phyloP scores from a whole-genome alignment of 1,139 yeast genomes.

The Entelexis sorbosivorans region DNA sequence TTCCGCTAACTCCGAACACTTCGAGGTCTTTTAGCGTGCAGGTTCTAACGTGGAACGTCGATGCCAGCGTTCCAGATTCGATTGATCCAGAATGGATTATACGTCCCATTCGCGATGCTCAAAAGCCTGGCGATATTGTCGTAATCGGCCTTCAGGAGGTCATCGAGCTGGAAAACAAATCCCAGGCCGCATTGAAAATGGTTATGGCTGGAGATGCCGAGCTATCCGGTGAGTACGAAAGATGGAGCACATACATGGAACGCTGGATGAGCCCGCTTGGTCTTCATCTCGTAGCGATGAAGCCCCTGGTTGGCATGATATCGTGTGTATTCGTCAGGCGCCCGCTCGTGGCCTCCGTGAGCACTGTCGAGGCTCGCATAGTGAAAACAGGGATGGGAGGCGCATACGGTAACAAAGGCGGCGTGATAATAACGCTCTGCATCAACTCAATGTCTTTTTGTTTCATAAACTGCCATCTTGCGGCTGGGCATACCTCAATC shows the following conservation, averaged over 20 bases:
- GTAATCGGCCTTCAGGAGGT: conserved; percentile 89
- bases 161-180: conserved; percentile 79
- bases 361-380: conserved; percentile 57
- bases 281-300: conserved; percentile 64
- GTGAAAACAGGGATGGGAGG: conserved; percentile 95
- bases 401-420: conserved; percentile 92
- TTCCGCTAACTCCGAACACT: conserved; percentile 13
- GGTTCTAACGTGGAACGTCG: conserved; percentile 37
- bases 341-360: conserved; percentile 32
- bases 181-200: conserved; percentile 58
- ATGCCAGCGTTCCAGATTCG: conserved; percentile 33
- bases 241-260: conserved; percentile 32
- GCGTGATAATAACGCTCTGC: conserved; percentile 71
- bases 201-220: conserved; percentile 33
- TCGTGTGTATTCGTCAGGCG: conserved; percentile 42
- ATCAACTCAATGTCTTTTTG: conserved; percentile 66
- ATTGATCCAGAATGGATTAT: conserved; percentile 23
- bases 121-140: conserved; percentile 49
- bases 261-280: conserved; percentile 29
- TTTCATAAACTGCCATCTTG: conserved; percentile 76
- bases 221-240: conserved; percentile 30
- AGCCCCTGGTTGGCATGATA: conserved; percentile 79
- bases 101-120: conserved; percentile 1
- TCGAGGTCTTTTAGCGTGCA: conserved; percentile 22
- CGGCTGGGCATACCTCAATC: conserved; percentile 74